A percentile compares a stretch with the other conserved stretches of the same genome.
Conservation (phyloP, 2,329 filamentous ascomycete species). For the Fusarium bulbicola region DNA sequence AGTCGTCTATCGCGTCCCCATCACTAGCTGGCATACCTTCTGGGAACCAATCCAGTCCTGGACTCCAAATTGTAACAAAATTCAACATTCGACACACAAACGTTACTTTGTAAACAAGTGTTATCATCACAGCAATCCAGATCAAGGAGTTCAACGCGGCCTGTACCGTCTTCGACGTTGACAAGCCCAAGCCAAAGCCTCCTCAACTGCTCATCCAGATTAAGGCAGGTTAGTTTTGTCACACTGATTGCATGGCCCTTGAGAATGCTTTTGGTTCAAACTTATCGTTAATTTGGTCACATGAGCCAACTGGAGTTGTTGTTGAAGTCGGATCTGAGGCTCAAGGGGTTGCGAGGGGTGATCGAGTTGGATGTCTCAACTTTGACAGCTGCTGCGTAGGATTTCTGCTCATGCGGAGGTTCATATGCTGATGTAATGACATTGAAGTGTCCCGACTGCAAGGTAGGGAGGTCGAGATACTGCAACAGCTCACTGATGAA, state of each 20-base stretch:
- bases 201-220: not conserved
- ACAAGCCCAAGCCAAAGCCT: not conserved
- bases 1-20: no score
- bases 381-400: slow-evolving; percentile 10
- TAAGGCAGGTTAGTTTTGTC: no score
- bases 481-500: slow-evolving; percentile 1
- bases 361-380: slow-evolving; percentile 10
- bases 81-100: not conserved
- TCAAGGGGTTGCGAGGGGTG: not conserved
- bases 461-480: not conserved
- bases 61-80: accelerated
- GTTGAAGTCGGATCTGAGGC: not conserved
- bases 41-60: not conserved
- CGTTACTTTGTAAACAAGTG: accelerated
- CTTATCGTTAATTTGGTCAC: not conserved
- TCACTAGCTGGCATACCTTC: no score
- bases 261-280: not conserved
- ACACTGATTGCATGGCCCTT: slow-evolving; percentile 12
- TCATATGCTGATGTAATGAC: not conserved
- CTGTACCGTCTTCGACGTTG: not conserved
- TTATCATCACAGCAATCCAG: not conserved
- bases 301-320: not conserved
- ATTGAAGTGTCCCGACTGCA: not conserved
- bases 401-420: accelerated
- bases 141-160: not conserved